A percentile compares a stretch with the other conserved stretches of the same genome.
Conservation (phyloP, 345 rosid genomes). For the Eutrema yunnanense region DNA sequence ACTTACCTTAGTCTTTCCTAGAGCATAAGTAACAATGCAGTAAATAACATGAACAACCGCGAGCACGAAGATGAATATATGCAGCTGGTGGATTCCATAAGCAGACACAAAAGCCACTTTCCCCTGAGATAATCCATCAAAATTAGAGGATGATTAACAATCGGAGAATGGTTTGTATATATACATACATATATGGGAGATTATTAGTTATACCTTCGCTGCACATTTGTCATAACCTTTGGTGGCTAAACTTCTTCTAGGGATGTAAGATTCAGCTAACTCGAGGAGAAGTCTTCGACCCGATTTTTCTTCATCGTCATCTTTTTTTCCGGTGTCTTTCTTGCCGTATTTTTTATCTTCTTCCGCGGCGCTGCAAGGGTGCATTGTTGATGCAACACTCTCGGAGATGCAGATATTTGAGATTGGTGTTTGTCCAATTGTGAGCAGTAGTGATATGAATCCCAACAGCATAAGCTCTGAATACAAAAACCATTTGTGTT, state of each 20-base stretch:
- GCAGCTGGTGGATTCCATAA: conserved; percentile 90
- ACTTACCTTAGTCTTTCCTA: conserved; percentile 81
- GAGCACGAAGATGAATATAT: conserved; percentile 78
- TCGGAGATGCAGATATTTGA: conserved; percentile 57
- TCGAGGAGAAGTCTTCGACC: conserved; percentile 42
- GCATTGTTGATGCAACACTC: conserved; percentile 53
- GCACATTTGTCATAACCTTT: conserved; percentile 45
- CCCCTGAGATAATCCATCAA: conserved; percentile 41
- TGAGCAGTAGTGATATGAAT: conserved; percentile 66
- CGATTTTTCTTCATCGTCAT: not conserved
- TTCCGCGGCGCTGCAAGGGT: conserved; percentile 38
- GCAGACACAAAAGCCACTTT: conserved; percentile 80
- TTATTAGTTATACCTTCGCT: conserved; percentile 29
- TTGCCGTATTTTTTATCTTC: not conserved
- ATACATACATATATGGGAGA: not conserved
- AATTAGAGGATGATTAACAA: not conserved
- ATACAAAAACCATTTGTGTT: not conserved
- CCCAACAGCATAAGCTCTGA: conserved; percentile 77
- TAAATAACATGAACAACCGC: conserved; percentile 80
- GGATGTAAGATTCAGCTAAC: conserved; percentile 26
- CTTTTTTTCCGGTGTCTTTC: not conserved
- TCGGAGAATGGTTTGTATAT: not conserved
- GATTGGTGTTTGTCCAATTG: conserved; percentile 46
- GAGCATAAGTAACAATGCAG: conserved; percentile 64
- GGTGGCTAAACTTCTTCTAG: conserved; percentile 47